Conservation (phyloP, 78 protist species). For the Cavenderia fasciculata region DNA sequence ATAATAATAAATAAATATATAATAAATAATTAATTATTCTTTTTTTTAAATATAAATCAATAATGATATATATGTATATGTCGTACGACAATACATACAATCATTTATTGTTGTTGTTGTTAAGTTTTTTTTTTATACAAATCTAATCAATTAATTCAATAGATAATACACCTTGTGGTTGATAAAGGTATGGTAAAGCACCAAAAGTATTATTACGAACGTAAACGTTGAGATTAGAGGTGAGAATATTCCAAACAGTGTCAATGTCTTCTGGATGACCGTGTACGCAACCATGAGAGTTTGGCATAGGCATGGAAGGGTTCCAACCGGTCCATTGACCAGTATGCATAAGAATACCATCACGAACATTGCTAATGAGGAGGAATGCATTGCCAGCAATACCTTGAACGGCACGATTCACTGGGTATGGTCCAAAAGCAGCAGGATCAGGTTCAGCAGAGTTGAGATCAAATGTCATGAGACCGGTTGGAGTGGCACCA, state of each 20-base stretch:
- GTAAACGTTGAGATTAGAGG: conserved; percentile 52
- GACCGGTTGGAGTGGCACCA: conserved; percentile 81
- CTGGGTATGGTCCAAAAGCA: conserved; percentile 77
- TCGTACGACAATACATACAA: too few species aligned
- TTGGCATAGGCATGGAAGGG: conserved; percentile 80
- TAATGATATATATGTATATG: too few species aligned
- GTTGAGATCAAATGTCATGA: conserved; percentile 75
- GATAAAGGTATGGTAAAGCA: conserved; percentile 50
- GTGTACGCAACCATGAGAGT: conserved; percentile 82
- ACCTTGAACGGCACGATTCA: conserved; percentile 76
- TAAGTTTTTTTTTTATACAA: too few species aligned
- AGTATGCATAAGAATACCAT: conserved; percentile 81
- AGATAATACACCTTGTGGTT: conserved; percentile 79
- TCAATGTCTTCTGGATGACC: conserved; percentile 70
- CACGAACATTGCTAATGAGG: conserved; percentile 51
- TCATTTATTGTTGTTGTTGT: not conserved
- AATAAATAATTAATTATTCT: too few species aligned
- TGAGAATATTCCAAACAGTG: conserved; percentile 16
- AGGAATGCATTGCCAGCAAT: conserved; percentile 72
- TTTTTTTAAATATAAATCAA: too few species aligned
- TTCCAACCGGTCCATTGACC: conserved; percentile 83
- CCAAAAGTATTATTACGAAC: conserved; percentile 64
- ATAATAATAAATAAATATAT: too few species aligned
- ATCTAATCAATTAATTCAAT: conserved; percentile 75
- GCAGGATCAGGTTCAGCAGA: conserved; percentile 81